Conservation (phyloP, 2,329 filamentous ascomycete species). For the Tricladium varicosporioides region DNA sequence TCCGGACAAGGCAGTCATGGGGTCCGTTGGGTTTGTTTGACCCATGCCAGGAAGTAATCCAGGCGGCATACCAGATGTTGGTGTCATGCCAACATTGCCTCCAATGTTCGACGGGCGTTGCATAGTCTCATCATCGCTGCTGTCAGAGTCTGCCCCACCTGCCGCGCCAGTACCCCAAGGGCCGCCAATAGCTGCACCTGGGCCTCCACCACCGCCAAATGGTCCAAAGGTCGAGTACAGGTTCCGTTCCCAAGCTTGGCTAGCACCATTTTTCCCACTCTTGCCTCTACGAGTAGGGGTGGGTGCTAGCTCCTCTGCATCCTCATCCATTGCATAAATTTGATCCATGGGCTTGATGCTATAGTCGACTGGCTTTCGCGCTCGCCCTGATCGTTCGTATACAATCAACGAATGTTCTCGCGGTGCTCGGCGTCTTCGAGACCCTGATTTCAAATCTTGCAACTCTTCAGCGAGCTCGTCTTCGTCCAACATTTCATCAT, state of each 20-base stretch:
- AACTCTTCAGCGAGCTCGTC: conserved; percentile 67
- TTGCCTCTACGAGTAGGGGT: conserved; percentile 64
- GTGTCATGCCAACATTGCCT: conserved; percentile 65
- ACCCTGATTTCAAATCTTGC: conserved; percentile 52
- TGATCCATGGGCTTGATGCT: conserved; percentile 77
- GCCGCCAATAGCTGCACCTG: conserved; percentile 49
- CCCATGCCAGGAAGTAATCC: conserved; percentile 49
- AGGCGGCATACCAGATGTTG: conserved; percentile 50
- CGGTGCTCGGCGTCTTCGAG: conserved; percentile 44
- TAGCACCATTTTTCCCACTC: conserved; percentile 52
- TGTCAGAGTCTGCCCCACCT: conserved; percentile 87
- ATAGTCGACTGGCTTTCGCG: conserved; percentile 75
- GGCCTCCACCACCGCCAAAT: conserved; percentile 81
- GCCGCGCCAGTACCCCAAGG: conserved; percentile 72
- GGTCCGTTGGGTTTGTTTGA: conserved; percentile 56
- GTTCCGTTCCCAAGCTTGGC: conserved; percentile 66
- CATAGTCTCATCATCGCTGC: conserved; percentile 87
- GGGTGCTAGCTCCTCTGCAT: conserved; percentile 64
- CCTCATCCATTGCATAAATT: conserved; percentile 69
- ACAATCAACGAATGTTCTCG: conserved; percentile 52
- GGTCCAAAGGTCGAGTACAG: conserved; percentile 90
- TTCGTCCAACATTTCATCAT: conserved; percentile 56
- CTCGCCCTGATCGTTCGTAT: conserved; percentile 53
- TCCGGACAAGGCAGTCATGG: conserved; percentile 53
- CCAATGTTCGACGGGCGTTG: conserved; percentile 59